Evolutionary conservation across 306 rosid species (phyloP).

Genomic region (Ormosia semicastrata): DNA sequence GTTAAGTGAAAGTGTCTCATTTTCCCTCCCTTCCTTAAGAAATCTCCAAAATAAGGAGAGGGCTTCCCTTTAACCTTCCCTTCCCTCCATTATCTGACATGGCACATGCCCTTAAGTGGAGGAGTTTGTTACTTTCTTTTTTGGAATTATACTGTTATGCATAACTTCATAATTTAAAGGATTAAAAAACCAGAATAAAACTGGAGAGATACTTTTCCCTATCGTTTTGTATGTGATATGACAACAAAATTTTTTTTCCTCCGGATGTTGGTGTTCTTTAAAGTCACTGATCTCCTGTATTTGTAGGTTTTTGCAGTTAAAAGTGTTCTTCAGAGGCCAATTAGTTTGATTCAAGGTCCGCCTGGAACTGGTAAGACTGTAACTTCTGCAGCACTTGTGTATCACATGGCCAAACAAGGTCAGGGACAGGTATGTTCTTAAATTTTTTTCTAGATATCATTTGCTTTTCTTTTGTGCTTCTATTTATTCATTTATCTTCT

Average conservation of each 20-base stretch:
- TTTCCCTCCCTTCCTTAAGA: background rate
- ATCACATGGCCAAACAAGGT: constrained; percentile 99
- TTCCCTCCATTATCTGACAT: background rate
- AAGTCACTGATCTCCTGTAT: background rate
- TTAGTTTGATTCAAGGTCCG: constrained; percentile 99
- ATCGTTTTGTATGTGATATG: background rate
- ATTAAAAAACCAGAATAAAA: background rate
- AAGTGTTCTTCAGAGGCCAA: constrained; percentile 98
- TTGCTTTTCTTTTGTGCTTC: background rate
- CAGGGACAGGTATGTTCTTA: constrained; percentile 81
- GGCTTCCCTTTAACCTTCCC: background rate
- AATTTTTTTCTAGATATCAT: background rate
- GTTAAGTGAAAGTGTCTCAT: background rate
- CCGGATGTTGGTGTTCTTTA: background rate
- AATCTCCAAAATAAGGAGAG: background rate
- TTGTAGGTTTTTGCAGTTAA: constrained; percentile 94
- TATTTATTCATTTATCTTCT: background rate
- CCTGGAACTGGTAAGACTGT: constrained; percentile 99
- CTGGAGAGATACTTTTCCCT: background rate
- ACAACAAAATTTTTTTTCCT: background rate
- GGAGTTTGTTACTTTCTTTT: background rate
- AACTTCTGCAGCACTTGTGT: constrained; percentile 97
- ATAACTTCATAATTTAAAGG: background rate
- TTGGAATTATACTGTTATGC: background rate
- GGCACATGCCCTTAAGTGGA: background rate